Evolutionary conservation across 2,329 filamentous ascomycete genomes (phyloP).

Genomic region (Tolypocladium cylindrosporum): DNA sequence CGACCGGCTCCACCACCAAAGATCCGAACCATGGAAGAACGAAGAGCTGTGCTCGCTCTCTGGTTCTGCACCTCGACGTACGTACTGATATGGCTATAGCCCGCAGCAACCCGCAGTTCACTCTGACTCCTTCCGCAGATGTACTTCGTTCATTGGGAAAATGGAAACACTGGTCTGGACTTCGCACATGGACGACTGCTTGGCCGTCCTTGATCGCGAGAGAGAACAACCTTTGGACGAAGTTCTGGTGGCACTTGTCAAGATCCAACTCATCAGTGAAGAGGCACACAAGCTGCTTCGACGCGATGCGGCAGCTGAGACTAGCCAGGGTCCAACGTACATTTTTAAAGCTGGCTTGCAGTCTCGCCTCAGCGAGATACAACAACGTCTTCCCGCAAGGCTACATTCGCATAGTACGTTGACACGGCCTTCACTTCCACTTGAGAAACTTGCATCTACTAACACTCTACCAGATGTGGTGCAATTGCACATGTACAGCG

Average conservation of each 20-base stretch:
- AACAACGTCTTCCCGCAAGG: slow-evolving; percentile 10
- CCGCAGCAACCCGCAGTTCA: not conserved
- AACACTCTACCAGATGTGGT: slow-evolving; percentile 14
- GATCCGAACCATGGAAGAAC: slow-evolving; percentile 36
- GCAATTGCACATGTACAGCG: slow-evolving; percentile 17
- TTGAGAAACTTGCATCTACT: not conserved
- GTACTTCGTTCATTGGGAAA: slow-evolving; percentile 30
- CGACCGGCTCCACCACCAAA: slow-evolving; percentile 14
- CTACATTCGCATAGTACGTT: slow-evolving; percentile 18
- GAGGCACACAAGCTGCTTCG: slow-evolving; percentile 22
- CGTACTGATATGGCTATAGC: slow-evolving; percentile 1
- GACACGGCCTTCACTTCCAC: no score
- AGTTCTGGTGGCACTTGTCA: slow-evolving; percentile 27
- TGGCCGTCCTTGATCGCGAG: slow-evolving; percentile 33
- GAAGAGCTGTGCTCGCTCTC: slow-evolving; percentile 35
- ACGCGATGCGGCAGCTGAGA: slow-evolving; percentile 17
- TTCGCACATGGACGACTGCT: slow-evolving; percentile 46
- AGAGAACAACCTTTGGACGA: slow-evolving; percentile 39
- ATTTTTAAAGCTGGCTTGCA: slow-evolving; percentile 21
- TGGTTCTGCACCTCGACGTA: slow-evolving; percentile 31
- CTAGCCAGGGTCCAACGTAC: slow-evolving; percentile 17
- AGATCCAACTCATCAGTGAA: slow-evolving; percentile 29
- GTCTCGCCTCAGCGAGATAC: slow-evolving; percentile 16
- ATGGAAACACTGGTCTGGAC: slow-evolving; percentile 47
- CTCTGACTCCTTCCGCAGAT: slow-evolving; percentile 11